Conservation (phyloP, 139 green algal genomes). For the Chlamydomonas sp. region DNA sequence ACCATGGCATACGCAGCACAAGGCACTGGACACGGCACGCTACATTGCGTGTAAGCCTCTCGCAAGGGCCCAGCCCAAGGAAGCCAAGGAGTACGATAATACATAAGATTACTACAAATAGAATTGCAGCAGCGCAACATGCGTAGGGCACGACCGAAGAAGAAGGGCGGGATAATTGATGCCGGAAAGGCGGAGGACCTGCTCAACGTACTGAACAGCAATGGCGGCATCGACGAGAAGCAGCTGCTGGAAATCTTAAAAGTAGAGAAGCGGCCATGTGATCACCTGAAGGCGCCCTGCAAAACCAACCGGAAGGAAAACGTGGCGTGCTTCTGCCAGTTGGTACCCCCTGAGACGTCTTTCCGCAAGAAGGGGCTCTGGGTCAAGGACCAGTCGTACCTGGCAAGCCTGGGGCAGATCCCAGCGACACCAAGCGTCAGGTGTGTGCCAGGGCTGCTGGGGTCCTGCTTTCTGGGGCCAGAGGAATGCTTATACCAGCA, state of each 20-base stretch:
- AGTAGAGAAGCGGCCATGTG: constrained; percentile 6
- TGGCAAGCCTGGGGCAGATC: constrained; percentile 58
- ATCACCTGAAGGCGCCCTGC: constrained; percentile 3
- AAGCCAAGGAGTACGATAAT: too few relatives aligned
- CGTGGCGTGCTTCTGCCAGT: constrained; percentile 75
- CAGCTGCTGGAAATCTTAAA: neutral
- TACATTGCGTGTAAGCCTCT: too few relatives aligned
- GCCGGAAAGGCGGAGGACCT: neutral
- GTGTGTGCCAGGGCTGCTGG: constrained; percentile 1
- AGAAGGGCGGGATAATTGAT: neutral
- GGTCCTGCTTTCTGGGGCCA: neutral
- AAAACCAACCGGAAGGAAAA: constrained; percentile 66
- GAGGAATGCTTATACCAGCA: too few relatives aligned
- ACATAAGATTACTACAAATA: too few relatives aligned
- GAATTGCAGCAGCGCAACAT: too few relatives aligned
- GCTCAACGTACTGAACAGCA: neutral
- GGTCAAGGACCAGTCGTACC: constrained; percentile 65
- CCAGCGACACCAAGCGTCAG: constrained; percentile 31
- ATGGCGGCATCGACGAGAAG: neutral
- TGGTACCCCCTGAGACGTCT: constrained; percentile 61
- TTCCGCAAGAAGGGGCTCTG: constrained; percentile 79
- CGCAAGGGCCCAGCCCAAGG: too few relatives aligned
- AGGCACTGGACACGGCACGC: too few relatives aligned
- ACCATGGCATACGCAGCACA: too few relatives aligned
- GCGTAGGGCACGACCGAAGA: neutral